Evolutionary conservation across 352 stramenopile species (phyloP).

Genomic region (Globisporangium recalcitrans): DNA sequence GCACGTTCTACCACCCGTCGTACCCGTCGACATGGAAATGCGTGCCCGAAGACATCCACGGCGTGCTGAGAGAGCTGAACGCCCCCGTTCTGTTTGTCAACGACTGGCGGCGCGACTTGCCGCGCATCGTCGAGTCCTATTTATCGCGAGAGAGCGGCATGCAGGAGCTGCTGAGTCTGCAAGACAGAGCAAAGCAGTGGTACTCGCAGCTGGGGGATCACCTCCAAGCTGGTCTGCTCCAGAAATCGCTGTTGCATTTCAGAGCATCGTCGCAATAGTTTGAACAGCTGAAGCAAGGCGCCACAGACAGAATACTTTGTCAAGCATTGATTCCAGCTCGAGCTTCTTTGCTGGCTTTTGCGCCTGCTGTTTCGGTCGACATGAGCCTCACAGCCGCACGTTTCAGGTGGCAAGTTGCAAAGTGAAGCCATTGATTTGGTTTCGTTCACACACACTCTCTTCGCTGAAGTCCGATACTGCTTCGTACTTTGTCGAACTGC

Average conservation of each 20-base stretch:
- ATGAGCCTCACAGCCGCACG: background rate
- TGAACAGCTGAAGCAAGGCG: no score
- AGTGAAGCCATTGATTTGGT: no score
- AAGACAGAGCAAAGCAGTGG: constrained; percentile 31
- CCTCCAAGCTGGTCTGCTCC: constrained; percentile 37
- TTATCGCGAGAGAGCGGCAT: constrained; percentile 17
- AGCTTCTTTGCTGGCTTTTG: background rate
- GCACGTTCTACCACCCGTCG: constrained; percentile 51
- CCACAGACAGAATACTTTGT: background rate
- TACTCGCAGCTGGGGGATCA: constrained; percentile 35
- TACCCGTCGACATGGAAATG: constrained; percentile 58
- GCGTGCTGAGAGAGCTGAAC: constrained; percentile 40
- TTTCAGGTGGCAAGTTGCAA: background rate
- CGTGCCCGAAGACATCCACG: constrained; percentile 46
- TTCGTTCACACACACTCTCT: no score
- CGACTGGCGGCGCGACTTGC: constrained; percentile 53
- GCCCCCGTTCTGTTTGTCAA: constrained; percentile 53
- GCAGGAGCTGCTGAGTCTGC: constrained; percentile 28
- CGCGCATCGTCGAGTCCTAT: constrained; percentile 34
- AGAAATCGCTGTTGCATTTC: constrained; percentile 35
- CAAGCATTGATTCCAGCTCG: background rate
- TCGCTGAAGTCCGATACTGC: no score
- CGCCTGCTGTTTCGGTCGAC: no score
- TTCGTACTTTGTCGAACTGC: no score
- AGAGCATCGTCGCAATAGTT: background rate